Evolutionary conservation across 2,329 filamentous ascomycete species (phyloP), one percentile per base, ranked within the genome.

Genomic region (Talaromyces sp.): DNA sequence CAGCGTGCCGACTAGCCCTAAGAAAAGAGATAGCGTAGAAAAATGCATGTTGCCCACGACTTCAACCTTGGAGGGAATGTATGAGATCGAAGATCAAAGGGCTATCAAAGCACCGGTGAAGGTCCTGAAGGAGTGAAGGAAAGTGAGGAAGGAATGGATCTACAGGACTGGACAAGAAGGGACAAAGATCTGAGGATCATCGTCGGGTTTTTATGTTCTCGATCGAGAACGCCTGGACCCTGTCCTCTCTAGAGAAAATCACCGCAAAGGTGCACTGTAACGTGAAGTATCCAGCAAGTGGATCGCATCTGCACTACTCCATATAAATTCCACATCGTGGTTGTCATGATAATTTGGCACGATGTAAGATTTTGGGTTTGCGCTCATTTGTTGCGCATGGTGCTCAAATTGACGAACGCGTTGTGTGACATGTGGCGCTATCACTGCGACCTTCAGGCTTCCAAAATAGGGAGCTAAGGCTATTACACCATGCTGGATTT

Each of bases 1-100:
- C 30, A 63, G 44, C 4, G 36, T 61, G 55, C 51, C 22, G 28
- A 22, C 53, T 10, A 63, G 54, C 39, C 33, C 58, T 13, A 62
- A 27, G 2, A 61, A 39, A 15, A 62, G 17, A 53, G 47, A 44
- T 17, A 30, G 52, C 33, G 9, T 55, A 33, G 55, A 57, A 9
- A 63, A 55, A 25, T 47, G 54, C 62, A 62, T 15, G 22, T 52
- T 51, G 25, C 25, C 28, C 36, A 28, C 25, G 19, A 25, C 11
- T 8, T 28, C 25, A 17, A 53, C 13, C 27, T 30, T 28, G 7
- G 15, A 53, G 17, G 49, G 49, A 53, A 30, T n/a, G 49, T 53
- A 53, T 28, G 25, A 30, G 49, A 11, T 53, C 17, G 15, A 53
- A 53, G 13, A 30, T 28, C 27, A 10, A 52, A 17, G 25, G 2